These are phyloP conservation scores for Talaromyces trachyspermus DNA, from an alignment of 495 filamentous ascomycete species.

Conservation along the genomic window DNA sequence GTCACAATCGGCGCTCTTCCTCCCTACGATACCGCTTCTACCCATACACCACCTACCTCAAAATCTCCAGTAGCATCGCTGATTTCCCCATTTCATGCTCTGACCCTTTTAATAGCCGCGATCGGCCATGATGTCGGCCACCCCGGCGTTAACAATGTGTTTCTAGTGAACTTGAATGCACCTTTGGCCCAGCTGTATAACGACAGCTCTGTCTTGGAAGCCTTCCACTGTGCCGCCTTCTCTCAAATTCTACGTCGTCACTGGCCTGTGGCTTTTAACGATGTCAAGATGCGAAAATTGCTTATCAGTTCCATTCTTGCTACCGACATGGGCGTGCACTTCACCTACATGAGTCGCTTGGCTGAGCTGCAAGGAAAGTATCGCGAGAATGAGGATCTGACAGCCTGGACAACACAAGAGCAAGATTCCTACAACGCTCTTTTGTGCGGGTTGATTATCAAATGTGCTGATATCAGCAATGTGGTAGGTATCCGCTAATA, in stretches of 20 bases:
- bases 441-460: conserved; percentile 83
- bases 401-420: conserved; percentile 66
- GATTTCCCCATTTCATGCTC: conserved; percentile 74
- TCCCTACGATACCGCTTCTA: conserved; percentile 44
- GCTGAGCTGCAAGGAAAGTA: conserved; percentile 69
- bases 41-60: conserved; percentile 15
- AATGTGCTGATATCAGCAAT: conserved; percentile 98
- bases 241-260: conserved; percentile 90
- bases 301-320: conserved; percentile 95
- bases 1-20: conserved; percentile 73
- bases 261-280: conserved; percentile 76
- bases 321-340: conserved; percentile 95
- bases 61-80: conserved; percentile 62
- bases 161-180: conserved; percentile 84
- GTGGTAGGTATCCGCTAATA: conserved; percentile 55
- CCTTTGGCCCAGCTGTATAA: conserved; percentile 97
- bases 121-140: conserved; percentile 98
- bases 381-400: conserved; percentile 47
- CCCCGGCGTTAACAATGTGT: conserved; percentile 96
- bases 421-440: conserved; percentile 67
- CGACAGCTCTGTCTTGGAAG: conserved; percentile 92
- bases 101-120: conserved; percentile 85
- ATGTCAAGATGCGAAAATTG: conserved; percentile 68
- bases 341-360: conserved; percentile 87
- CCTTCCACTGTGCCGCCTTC: conserved; percentile 95